A percentile compares a stretch with the other conserved stretches of the same genome.
Evolutionary conservation across 495 filamentous ascomycete genomes (phyloP).

Genomic region (Daldinia decipiens): DNA sequence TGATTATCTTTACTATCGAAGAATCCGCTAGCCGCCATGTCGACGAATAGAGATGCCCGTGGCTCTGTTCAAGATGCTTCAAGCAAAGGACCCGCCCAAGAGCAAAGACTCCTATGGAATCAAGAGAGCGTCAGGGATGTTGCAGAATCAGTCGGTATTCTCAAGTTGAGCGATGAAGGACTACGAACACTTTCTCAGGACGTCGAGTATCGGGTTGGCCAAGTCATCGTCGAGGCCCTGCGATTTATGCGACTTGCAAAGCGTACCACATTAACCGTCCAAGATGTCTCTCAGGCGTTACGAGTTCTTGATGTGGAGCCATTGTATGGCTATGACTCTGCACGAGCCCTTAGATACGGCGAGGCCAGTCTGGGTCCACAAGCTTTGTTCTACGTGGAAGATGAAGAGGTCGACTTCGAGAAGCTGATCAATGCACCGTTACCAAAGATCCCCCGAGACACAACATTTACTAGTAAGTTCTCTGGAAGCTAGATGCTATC

Average conservation of each 20-base stretch:
- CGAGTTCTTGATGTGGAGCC: constrained; percentile 91
- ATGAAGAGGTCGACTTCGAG: constrained; percentile 98
- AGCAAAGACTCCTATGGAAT: constrained; percentile 77
- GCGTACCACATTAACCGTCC: constrained; percentile 82
- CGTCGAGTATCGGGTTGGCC: constrained; percentile 91
- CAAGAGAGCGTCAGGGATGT: constrained; percentile 94
- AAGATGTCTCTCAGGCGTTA: constrained; percentile 86
- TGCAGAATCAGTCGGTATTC: constrained; percentile 92
- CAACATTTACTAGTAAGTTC: constrained; percentile 82
- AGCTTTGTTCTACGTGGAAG: constrained; percentile 95
- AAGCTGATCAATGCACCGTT: constrained; percentile 96
- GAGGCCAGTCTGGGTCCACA: constrained; percentile 94
- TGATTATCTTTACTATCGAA: neutral
- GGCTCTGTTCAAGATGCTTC: constrained; percentile 26
- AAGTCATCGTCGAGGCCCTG: constrained; percentile 90
- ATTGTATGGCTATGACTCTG: constrained; percentile 93
- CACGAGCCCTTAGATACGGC: constrained; percentile 85
- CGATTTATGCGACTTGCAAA: constrained; percentile 93
- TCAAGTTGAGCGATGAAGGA: constrained; percentile 79
- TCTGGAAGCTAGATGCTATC: neutral
- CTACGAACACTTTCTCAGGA: constrained; percentile 87
- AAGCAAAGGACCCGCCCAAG: constrained; percentile 22
- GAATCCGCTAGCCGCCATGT: constrained; percentile 21
- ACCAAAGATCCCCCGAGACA: constrained; percentile 93
- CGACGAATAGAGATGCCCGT: constrained; percentile 33